A percentile compares a stretch with the other conserved stretches of the same genome.
phyloP scores from a whole-genome alignment of 2,329 filamentous ascomycete genomes.

The Stachybotrys echinatus region DNA sequence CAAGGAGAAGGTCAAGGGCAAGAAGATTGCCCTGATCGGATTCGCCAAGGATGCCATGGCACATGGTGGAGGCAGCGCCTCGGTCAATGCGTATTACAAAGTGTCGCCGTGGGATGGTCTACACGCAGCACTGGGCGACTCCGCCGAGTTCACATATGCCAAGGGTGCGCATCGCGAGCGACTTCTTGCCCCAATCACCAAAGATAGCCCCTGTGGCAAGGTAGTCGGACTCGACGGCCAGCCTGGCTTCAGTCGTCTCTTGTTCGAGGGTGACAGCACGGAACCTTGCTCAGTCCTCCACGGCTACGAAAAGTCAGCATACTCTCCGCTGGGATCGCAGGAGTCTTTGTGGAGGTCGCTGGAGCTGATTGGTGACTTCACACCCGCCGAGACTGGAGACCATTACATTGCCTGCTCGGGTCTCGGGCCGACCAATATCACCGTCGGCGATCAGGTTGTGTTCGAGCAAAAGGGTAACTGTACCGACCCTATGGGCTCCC shows the following conservation, averaged over 20 bases:
- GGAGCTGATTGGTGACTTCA: slow-evolving; percentile 22
- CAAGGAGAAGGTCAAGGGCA: slow-evolving; percentile 11
- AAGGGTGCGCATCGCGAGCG: slow-evolving; percentile 15
- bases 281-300: slow-evolving; percentile 12
- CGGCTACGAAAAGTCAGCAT: slow-evolving; percentile 11
- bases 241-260: slow-evolving; percentile 18
- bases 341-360: slow-evolving; percentile 16
- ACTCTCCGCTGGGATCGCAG: slow-evolving; percentile 17
- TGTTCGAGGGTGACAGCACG: slow-evolving; percentile 13
- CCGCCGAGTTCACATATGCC: slow-evolving; percentile 15
- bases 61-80: slow-evolving; percentile 24
- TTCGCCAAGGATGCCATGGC: slow-evolving; percentile 23
- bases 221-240: slow-evolving; percentile 19
- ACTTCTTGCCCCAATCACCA: slow-evolving; percentile 10
- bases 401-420: slow-evolving; percentile 24
- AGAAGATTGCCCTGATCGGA: slow-evolving; percentile 23
- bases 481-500: slow-evolving; percentile 22
- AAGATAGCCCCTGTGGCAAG: slow-evolving; percentile 9
- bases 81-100: slow-evolving; percentile 24
- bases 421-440: slow-evolving; percentile 17
- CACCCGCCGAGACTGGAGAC: slow-evolving; percentile 15
- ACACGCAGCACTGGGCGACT: slow-evolving; percentile 11
- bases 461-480: slow-evolving; percentile 18
- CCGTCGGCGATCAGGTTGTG: slow-evolving; percentile 18
- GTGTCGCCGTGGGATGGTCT: slow-evolving; percentile 24